These are phyloP conservation scores for Isabelozyma rhagii DNA, from an alignment of 805 yeast species.

Conservation along the genomic window DNA sequence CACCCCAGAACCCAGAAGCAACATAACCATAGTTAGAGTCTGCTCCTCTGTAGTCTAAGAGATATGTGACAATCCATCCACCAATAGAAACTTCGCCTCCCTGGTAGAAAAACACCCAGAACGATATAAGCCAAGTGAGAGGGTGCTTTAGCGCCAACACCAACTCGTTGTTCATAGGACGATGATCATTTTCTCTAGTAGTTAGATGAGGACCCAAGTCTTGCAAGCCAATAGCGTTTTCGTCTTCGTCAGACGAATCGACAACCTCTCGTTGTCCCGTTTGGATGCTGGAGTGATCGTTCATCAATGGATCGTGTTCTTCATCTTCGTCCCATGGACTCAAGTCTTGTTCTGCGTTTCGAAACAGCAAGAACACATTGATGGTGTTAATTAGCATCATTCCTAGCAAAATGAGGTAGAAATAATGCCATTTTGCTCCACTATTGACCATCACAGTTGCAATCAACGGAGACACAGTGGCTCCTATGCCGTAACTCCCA, in stretches of 20 bases:
- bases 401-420: constrained; percentile 16
- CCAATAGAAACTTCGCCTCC: constrained; percentile 71
- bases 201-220: neutral
- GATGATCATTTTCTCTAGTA: neutral
- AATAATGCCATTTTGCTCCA: constrained; percentile 19
- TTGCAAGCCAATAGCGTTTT: neutral
- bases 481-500: constrained; percentile 22
- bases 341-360: constrained; percentile 15
- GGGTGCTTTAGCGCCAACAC: constrained; percentile 34
- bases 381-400: constrained; percentile 10
- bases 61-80: constrained; percentile 70
- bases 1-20: constrained; percentile 72
- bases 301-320: neutral
- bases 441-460: constrained; percentile 18
- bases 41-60: constrained; percentile 53
- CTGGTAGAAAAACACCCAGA: constrained; percentile 57
- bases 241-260: constrained; percentile 1
- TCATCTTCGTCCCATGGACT: constrained; percentile 13
- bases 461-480: constrained; percentile 22
- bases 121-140: constrained; percentile 47
- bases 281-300: neutral
- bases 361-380: constrained; percentile 11
- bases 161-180: neutral
- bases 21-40: constrained; percentile 50
- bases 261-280: neutral